Evolutionary conservation across 2,329 filamentous ascomycete species (phyloP), one percentile per base, ranked within the genome.

Genomic region (Epichloe sp.): DNA sequence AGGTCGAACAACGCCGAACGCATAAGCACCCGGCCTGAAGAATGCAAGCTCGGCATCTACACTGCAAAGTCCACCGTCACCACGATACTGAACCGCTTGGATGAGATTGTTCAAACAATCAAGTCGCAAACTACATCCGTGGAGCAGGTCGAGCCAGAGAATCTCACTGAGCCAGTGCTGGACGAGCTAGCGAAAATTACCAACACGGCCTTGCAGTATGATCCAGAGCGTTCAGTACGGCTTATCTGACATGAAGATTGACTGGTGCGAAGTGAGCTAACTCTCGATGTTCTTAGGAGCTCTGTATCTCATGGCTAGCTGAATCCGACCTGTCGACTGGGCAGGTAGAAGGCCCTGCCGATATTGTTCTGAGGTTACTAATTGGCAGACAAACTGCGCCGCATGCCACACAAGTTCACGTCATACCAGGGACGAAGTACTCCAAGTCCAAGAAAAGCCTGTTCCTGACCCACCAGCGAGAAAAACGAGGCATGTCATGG

Each of bases 301-400:
- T 65, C n/a, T 51, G 60, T 11, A 64, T 77, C 11, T 68, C 66
- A 5, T 77, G 74, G 74, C 61, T 76, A 10, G 59, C 67, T 10
- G 51, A 65, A 12, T 26, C 51, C 5, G 41, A 40, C 15, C 21
- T 19, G n/a, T 36, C 54, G 12, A 31, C 31, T 8, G 54, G 57
- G 26, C 49, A 53, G 14, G 59, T 67, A 5, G 72, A 78, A 57
- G 64, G 69, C 49, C 58, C 64, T 1, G 64, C 63, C 36, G 73
- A 78, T 42, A 61, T 71, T 14, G 73, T 75, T 15, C 60, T 68
- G 45, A 71, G 76, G 34, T 65, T 78, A 4, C 58, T 79, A 3
- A 59, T 68, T 36, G 65, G 64, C 12, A 55, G 45, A n/a, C 50
- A 53, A 17, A 35, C 47, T 1, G 47, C 41, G 2, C 5, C 38